These are phyloP conservation scores for Gaeumannomyces sp. DNA, from an alignment of 2,329 filamentous ascomycete genomes.

Conservation along the genomic window DNA sequence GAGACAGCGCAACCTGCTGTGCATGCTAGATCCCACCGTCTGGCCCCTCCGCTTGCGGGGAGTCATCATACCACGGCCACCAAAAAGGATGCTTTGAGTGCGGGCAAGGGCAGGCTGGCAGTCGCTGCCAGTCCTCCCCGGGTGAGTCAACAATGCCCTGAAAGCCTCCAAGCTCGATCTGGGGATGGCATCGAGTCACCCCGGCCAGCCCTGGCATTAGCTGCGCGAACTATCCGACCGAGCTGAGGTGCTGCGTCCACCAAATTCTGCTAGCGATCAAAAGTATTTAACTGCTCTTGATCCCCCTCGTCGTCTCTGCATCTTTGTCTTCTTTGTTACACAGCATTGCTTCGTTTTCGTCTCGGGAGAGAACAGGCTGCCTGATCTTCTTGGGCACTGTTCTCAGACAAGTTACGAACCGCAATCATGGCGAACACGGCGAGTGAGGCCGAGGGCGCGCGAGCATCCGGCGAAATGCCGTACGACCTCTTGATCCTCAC, in stretches of 20 bases:
- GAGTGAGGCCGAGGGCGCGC: neutral
- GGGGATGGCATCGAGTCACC: neutral
- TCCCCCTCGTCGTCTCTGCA: neutral
- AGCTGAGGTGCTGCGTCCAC: neutral
- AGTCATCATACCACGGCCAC: too few species aligned
- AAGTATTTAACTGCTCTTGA: neutral
- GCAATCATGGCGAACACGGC: neutral
- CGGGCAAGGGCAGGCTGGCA: too few species aligned
- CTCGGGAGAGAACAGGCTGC: too few species aligned
- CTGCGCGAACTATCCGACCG: neutral
- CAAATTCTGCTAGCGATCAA: neutral
- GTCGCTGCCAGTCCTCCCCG: neutral
- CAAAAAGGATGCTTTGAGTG: too few species aligned
- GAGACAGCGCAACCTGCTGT: too few species aligned
- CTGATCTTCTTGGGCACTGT: too few species aligned
- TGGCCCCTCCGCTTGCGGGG: too few species aligned
- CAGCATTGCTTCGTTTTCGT: neutral
- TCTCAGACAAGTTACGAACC: too few species aligned
- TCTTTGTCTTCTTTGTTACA: neutral
- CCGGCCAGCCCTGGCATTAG: neutral
- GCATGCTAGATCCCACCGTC: too few species aligned
- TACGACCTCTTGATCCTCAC: constrained; percentile 41
- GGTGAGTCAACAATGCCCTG: neutral
- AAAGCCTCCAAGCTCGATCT: neutral
- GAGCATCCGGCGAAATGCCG: neutral